Base-by-base conservation (phyloP, 2,329 filamentous ascomycete genomes). In the Penicillium sp. region DNA sequence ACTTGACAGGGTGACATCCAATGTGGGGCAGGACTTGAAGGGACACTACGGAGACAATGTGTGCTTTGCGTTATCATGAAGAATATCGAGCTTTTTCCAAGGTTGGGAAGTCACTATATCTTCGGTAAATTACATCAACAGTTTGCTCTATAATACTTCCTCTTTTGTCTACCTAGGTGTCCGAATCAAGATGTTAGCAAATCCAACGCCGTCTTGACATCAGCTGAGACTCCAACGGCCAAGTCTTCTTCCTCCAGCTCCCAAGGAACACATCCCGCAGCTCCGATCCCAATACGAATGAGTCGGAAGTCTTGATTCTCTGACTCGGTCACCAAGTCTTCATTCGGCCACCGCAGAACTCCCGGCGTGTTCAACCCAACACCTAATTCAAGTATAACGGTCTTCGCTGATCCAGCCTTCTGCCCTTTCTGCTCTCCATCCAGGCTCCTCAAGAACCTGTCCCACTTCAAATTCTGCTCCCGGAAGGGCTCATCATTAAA, bases 261-360 rank as follows among this genome's bases (percentile, higher is more conserved):
- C 61, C 59, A 63, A 22, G 59, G 59, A 9, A 49, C 62, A 51
- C 53, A 59, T 1, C 53, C 63, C 4, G 63, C 53, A 21, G 61
- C 61, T 4, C 58, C 63, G 11, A 61, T 31, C 0, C 61, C 61
- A 24, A 57, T 56, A 3, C 63, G 45, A 45, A 66, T 56, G 41
- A 66, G 38, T 9, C 56, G 47, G 8, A 58, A 48, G 2, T 41
- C 24, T 22, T 54, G 31, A 40, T 34, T 45, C 5, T 31, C n/a
- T 4, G 54, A 46, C 9, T 51, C 38, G 5, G 54, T 50, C 0
- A 66, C 57, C 31, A 61, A 31, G 18, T 62, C 57, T 32, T 66
- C 63, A 48, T 65, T 61, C 18, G 58, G 55, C 61, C 59, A 64
- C 18, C 62, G 50, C 46, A 66, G 14, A 16, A 66, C 62, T 18